phyloP scores from a whole-genome alignment of 495 filamentous ascomycete species.

The Bacidia rubella region DNA sequence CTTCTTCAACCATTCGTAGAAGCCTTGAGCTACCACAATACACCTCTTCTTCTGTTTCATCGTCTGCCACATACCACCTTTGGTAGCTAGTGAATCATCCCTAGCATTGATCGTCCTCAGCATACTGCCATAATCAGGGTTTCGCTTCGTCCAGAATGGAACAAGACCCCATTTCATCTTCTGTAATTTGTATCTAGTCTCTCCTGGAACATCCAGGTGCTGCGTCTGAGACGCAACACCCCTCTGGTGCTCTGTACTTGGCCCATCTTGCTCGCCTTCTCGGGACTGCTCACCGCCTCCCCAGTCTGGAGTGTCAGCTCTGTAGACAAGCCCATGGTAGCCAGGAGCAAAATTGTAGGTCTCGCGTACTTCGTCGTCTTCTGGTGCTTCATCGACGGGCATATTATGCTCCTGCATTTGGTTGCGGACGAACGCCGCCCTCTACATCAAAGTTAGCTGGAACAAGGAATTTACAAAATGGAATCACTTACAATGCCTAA shows the following conservation, averaged over 20 bases:
- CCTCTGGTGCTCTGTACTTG: slow-evolving; percentile 10
- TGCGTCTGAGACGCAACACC: neutral
- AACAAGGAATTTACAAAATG: neutral
- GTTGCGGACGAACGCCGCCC: slow-evolving; percentile 52
- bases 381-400: slow-evolving; percentile 61
- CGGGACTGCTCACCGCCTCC: slow-evolving; percentile 30
- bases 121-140: slow-evolving; percentile 58
- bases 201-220: slow-evolving; percentile 15
- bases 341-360: slow-evolving; percentile 91
- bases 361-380: slow-evolving; percentile 59
- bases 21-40: slow-evolving; percentile 75
- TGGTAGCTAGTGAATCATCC: slow-evolving; percentile 67
- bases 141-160: slow-evolving; percentile 82
- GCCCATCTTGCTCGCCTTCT: slow-evolving; percentile 17
- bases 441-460: slow-evolving; percentile 20
- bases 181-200: slow-evolving; percentile 64
- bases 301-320: slow-evolving; percentile 52
- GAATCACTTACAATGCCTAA: slow-evolving; percentile 51
- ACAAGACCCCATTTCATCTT: slow-evolving; percentile 89
- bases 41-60: slow-evolving; percentile 87
- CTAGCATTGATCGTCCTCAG: slow-evolving; percentile 92
- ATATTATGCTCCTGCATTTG: slow-evolving; percentile 62
- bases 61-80: slow-evolving; percentile 73
- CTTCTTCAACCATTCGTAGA: slow-evolving; percentile 93
- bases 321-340: slow-evolving; percentile 72